Conservation (phyloP, 2,329 filamentous ascomycete species). For the Pestalotiopsis sp. region DNA sequence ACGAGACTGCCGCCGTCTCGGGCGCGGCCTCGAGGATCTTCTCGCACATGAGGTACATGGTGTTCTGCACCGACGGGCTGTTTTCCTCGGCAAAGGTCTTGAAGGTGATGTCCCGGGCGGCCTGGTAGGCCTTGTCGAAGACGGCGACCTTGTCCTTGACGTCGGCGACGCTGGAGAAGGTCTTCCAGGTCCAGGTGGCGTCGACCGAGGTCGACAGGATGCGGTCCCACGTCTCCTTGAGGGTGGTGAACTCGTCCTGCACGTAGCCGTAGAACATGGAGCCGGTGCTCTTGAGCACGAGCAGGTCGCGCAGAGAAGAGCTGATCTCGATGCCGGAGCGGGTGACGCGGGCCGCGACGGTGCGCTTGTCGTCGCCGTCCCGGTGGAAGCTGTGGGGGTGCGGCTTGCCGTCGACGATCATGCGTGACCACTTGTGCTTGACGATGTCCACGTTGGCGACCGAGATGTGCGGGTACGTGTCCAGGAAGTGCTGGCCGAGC, state of each 20-base stretch:
- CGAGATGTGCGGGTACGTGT: constrained; percentile 86
- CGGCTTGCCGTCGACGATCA: constrained; percentile 82
- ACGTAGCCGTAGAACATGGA: constrained; percentile 96
- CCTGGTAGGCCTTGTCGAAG: constrained; percentile 80
- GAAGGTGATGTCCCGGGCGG: constrained; percentile 83
- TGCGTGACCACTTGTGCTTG: constrained; percentile 89
- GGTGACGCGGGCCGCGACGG: constrained; percentile 73
- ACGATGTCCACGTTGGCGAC: constrained; percentile 79
- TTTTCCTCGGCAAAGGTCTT: constrained; percentile 88
- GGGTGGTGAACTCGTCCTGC: constrained; percentile 88
- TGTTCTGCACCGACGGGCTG: constrained; percentile 91
- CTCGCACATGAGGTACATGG: constrained; percentile 99
- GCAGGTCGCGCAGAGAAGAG: constrained; percentile 78
- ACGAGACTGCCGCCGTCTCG: constrained; percentile 73
- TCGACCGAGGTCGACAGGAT: constrained; percentile 95
- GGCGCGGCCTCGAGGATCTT: constrained; percentile 79
- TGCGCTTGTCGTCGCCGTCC: constrained; percentile 85
- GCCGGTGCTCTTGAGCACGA: constrained; percentile 94
- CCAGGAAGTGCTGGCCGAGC: constrained; percentile 85
- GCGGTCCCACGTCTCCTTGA: constrained; percentile 90
- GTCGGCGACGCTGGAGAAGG: constrained; percentile 66
- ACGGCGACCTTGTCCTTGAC: constrained; percentile 65
- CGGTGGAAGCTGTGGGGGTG: constrained; percentile 95
- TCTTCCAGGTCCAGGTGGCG: constrained; percentile 82
- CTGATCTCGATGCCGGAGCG: constrained; percentile 72